These are phyloP conservation scores for Coleophoma cylindrospora DNA, from an alignment of 2,329 filamentous ascomycete species.

Conservation along the genomic window DNA sequence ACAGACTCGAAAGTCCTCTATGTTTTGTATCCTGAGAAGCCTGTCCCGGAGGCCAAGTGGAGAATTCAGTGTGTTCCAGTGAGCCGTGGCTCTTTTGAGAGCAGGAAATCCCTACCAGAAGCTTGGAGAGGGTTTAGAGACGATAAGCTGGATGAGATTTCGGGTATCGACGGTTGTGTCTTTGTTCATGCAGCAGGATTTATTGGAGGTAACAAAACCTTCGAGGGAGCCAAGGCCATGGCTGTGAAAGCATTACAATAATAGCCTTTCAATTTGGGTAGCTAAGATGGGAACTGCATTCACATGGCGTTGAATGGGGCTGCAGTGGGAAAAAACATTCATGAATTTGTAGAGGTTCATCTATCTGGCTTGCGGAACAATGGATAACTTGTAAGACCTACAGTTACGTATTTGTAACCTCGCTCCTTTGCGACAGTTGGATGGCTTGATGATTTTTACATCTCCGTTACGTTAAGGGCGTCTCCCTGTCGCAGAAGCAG, in stretches of 20 bases:
- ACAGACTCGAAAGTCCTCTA: slow-evolving; percentile 65
- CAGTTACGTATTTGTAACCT: too few relatives aligned
- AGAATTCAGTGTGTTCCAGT: slow-evolving; percentile 89
- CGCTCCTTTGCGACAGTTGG: too few relatives aligned
- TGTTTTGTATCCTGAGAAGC: slow-evolving; percentile 85
- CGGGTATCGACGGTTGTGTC: slow-evolving; percentile 68
- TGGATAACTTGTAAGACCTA: too few relatives aligned
- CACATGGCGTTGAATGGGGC: slow-evolving; percentile 9
- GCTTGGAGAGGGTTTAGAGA: slow-evolving; percentile 90
- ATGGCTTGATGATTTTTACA: too few relatives aligned
- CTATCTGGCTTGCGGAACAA: too few relatives aligned
- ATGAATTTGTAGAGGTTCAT: too few relatives aligned
- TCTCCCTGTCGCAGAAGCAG: too few relatives aligned
- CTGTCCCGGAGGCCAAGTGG: slow-evolving; percentile 76
- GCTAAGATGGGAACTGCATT: slow-evolving; percentile 12
- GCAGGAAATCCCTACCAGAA: slow-evolving; percentile 85
- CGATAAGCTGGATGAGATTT: slow-evolving; percentile 70
- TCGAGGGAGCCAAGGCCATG: slow-evolving; percentile 83
- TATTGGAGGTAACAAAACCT: slow-evolving; percentile 91
- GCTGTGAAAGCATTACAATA: slow-evolving; percentile 63
- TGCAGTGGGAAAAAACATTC: too few relatives aligned
- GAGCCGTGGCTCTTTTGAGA: slow-evolving; percentile 80
- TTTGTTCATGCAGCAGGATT: slow-evolving; percentile 95
- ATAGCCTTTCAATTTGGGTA: not conserved
- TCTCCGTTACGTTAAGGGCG: too few relatives aligned